phyloP scores from a whole-genome alignment of 768 basidiomycete species.

The Pholiota microspora region DNA sequence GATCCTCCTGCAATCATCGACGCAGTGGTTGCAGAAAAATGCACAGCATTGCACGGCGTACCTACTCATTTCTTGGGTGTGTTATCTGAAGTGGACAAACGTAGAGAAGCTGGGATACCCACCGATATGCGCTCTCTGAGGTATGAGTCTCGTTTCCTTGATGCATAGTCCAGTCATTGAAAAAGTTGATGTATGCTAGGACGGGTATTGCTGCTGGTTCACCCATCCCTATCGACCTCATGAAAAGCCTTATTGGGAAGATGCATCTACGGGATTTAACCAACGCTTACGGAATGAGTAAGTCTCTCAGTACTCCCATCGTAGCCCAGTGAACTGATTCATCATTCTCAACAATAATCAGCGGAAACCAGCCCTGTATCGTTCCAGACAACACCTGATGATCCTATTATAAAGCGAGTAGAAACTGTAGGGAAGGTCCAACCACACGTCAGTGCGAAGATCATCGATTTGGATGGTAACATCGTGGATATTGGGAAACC shows the following conservation, averaged over 20 bases:
- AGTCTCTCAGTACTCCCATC: slow-evolving; percentile 26
- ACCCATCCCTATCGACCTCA: slow-evolving; percentile 74
- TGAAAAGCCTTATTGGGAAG: slow-evolving; percentile 67
- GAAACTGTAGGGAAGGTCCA: slow-evolving; percentile 80
- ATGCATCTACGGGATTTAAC: slow-evolving; percentile 72
- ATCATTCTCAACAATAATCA: slow-evolving; percentile 23
- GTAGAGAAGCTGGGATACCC: slow-evolving; percentile 41
- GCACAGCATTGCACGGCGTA: slow-evolving; percentile 81
- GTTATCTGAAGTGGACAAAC: slow-evolving; percentile 60
- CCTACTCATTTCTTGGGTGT: slow-evolving; percentile 85
- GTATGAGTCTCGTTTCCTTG: slow-evolving; percentile 39
- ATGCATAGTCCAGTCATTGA: neutral
- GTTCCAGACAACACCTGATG: slow-evolving; percentile 72
- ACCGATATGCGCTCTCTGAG: slow-evolving; percentile 53
- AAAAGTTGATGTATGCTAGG: slow-evolving; percentile 31
- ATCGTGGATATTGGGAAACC: slow-evolving; percentile 70
- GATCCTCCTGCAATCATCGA: slow-evolving; percentile 68
- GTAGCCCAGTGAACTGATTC: neutral
- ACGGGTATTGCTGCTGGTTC: slow-evolving; percentile 85
- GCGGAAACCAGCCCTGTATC: slow-evolving; percentile 85
- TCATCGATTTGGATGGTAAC: slow-evolving; percentile 57
- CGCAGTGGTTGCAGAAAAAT: slow-evolving; percentile 62
- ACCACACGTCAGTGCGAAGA: slow-evolving; percentile 76
- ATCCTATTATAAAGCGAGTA: slow-evolving; percentile 70
- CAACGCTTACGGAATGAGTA: slow-evolving; percentile 87